Conservation (phyloP, 208 protist species). For the Balamuthia mandrillaris region DNA sequence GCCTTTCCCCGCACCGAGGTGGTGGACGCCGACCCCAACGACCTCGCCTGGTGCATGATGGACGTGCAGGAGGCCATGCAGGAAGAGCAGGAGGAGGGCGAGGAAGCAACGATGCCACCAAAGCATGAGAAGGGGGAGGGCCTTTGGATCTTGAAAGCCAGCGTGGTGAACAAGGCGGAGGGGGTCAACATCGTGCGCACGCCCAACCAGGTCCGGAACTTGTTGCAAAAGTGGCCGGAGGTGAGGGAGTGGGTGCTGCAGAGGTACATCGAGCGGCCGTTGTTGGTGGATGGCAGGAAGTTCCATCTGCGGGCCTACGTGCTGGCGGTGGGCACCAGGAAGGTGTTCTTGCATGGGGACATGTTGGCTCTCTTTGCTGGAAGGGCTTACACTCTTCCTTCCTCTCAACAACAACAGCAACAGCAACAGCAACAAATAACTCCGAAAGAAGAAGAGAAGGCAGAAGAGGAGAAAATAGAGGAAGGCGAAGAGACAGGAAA, state of each 20-base stretch:
- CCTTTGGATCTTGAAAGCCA: slow-evolving; percentile 1
- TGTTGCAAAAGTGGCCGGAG: not conserved
- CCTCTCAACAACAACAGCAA: not conserved
- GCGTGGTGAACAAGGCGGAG: not conserved
- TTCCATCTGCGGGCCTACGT: slow-evolving; percentile 22
- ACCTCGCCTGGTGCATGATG: not conserved
- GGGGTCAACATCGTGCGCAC: slow-evolving; percentile 18
- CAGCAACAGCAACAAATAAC: not conserved
- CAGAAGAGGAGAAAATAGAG: no score
- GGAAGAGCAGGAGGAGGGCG: not conserved
- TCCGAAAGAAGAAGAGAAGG: not conserved
- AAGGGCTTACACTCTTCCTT: not conserved
- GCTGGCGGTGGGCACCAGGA: not conserved
- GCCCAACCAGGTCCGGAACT: not conserved
- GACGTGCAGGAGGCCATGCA: not conserved
- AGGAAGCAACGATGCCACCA: not conserved
- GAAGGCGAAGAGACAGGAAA: not conserved
- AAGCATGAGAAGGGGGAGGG: not conserved
- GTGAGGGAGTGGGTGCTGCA: slow-evolving; percentile 19
- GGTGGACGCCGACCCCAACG: not conserved
- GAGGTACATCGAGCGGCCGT: slow-evolving; percentile 4
- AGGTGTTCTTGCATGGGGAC: slow-evolving; percentile 29
- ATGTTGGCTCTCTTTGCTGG: not conserved
- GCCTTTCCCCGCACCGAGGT: slow-evolving; percentile 4
- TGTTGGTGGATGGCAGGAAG: slow-evolving; percentile 17